A percentile compares a stretch with the other conserved stretches of the same genome.
These are phyloP conservation scores for Wickerhamiella sergipiensis DNA, from an alignment of 805 yeast genomes.

Conservation along the genomic window DNA sequence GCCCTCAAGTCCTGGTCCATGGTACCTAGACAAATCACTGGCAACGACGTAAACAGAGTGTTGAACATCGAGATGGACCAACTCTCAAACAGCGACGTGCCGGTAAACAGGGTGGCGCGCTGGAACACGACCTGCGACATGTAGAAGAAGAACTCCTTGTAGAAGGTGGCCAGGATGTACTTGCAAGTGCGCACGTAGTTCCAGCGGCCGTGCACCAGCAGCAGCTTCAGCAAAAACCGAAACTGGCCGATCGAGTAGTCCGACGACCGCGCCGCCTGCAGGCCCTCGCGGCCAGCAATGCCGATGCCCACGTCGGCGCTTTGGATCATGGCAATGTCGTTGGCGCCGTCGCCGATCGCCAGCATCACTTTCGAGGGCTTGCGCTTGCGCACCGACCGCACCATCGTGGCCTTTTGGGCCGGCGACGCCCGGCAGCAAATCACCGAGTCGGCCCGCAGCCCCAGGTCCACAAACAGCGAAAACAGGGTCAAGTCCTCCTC, in stretches of 20 bases:
- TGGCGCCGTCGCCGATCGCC: slow-evolving; percentile 98
- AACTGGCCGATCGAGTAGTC: slow-evolving; percentile 95
- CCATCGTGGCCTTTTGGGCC: slow-evolving; percentile 88
- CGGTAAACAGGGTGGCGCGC: slow-evolving; percentile 75
- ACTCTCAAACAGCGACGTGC: slow-evolving; percentile 83
- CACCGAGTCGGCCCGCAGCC: slow-evolving; percentile 79
- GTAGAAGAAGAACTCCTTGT: slow-evolving; percentile 84
- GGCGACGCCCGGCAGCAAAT: slow-evolving; percentile 96
- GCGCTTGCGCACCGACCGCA: slow-evolving; percentile 58
- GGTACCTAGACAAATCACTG: slow-evolving; percentile 89
- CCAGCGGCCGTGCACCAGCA: slow-evolving; percentile 91
- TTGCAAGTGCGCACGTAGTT: slow-evolving; percentile 85
- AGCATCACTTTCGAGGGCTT: slow-evolving; percentile 63
- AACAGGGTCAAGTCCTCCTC: slow-evolving; percentile 62
- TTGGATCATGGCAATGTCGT: slow-evolving; percentile 98
- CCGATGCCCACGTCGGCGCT: slow-evolving; percentile 97
- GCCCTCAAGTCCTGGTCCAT: slow-evolving; percentile 85
- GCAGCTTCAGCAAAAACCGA: slow-evolving; percentile 62
- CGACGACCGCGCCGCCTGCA: slow-evolving; percentile 90
- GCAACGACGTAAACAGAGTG: slow-evolving; percentile 84
- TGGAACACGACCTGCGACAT: slow-evolving; percentile 81
- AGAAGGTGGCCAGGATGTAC: slow-evolving; percentile 85
- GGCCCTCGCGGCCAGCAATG: slow-evolving; percentile 91
- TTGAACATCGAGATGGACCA: slow-evolving; percentile 97
- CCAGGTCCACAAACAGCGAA: slow-evolving; percentile 68